Evolutionary conservation across 768 basidiomycete species (phyloP).

Genomic region (Steccherinum ochraceum): DNA sequence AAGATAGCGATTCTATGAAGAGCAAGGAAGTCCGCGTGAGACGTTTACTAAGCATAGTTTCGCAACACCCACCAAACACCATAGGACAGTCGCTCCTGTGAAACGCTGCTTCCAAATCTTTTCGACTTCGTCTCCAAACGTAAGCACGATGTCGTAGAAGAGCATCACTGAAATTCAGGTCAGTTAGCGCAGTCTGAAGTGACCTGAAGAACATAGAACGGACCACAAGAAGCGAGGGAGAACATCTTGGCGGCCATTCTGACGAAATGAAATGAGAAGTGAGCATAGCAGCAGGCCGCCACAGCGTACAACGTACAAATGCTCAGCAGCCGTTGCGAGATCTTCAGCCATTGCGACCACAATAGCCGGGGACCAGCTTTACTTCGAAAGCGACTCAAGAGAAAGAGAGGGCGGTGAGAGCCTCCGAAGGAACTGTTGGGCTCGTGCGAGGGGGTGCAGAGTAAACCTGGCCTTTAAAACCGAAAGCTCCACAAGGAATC

Average conservation of each 20-base stretch:
- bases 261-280: not conserved
- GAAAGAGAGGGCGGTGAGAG: no score
- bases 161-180: conserved; percentile 6
- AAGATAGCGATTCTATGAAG: conserved; percentile 19
- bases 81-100: conserved; percentile 13
- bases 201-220: not conserved
- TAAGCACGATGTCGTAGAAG: conserved; percentile 10
- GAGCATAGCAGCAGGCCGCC: no score
- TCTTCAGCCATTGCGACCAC: not conserved
- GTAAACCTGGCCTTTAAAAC: no score
- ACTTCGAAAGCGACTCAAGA: no score
- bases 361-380: no score
- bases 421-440: no score
- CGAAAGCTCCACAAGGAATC: no score
- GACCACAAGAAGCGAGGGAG: conserved; percentile 9
- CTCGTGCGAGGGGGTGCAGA: no score
- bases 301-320: not conserved
- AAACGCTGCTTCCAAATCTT: conserved; percentile 13
- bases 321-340: not conserved
- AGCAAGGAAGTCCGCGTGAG: not conserved
- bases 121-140: conserved; percentile 12
- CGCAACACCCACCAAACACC: conserved; percentile 7
- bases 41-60: not conserved
- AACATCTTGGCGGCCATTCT: conserved; percentile 11
- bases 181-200: not conserved